These are phyloP conservation scores for Annulohypoxylon moriforme DNA, from an alignment of 495 filamentous ascomycete genomes.

Conservation along the genomic window DNA sequence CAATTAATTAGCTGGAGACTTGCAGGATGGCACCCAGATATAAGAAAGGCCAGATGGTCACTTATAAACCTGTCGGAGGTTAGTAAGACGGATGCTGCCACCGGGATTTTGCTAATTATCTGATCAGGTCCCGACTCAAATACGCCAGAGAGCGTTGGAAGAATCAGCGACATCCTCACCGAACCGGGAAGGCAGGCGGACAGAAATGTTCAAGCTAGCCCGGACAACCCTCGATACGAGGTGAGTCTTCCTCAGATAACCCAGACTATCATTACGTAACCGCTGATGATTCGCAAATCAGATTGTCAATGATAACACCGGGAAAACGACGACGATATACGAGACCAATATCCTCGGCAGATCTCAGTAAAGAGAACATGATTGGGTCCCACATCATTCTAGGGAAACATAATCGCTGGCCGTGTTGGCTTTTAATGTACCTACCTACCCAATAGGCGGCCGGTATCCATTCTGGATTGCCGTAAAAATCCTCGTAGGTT, in stretches of 20 bases:
- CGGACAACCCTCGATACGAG: constrained; percentile 53
- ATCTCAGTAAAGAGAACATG: constrained; percentile 30
- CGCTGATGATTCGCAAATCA: constrained; percentile 15
- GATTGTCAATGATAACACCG: constrained; percentile 55
- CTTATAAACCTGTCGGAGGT: constrained; percentile 53
- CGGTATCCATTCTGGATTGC: neutral
- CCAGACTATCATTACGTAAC: neutral
- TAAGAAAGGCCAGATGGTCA: constrained; percentile 48
- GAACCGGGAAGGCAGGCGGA: constrained; percentile 52
- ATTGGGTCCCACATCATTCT: neutral
- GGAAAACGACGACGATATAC: constrained; percentile 52
- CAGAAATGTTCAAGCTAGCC: constrained; percentile 53
- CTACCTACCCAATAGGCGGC: neutral
- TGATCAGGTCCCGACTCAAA: constrained; percentile 52
- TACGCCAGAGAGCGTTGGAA: constrained; percentile 51
- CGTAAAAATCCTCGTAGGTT: neutral
- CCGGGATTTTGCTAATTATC: constrained; percentile 17
- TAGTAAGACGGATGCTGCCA: neutral
- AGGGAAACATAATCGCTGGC: neutral
- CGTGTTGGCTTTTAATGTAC: neutral
- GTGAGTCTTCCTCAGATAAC: constrained; percentile 21
- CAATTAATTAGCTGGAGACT: neutral
- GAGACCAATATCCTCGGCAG: constrained; percentile 52
- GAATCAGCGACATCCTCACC: constrained; percentile 50
- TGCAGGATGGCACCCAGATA: constrained; percentile 38